A percentile compares a stretch with the other conserved stretches of the same genome.
These are phyloP conservation scores for Leptodontidium sp. DNA, from an alignment of 2,329 filamentous ascomycete genomes.

Conservation along the genomic window DNA sequence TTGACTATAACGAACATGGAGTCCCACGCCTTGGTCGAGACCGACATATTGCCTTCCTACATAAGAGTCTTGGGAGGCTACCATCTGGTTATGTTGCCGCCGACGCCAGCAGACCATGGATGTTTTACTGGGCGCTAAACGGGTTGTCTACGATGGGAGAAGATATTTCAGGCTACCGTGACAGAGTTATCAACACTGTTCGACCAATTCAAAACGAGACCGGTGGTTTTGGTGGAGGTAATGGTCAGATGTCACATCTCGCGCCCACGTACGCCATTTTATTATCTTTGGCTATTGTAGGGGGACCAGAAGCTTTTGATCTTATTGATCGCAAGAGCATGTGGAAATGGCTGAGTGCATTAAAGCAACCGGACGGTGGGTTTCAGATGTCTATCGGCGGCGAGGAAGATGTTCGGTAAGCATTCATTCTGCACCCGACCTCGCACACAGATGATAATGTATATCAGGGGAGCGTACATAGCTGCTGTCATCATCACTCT, in stretches of 20 bases:
- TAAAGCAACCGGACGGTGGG: constrained; percentile 90
- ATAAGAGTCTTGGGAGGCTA: constrained; percentile 65
- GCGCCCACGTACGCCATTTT: constrained; percentile 88
- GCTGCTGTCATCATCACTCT: constrained; percentile 85
- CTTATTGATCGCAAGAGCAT: constrained; percentile 82
- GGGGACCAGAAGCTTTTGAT: constrained; percentile 75
- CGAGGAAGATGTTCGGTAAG: constrained; percentile 89
- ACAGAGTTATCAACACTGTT: constrained; percentile 77
- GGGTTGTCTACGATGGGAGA: constrained; percentile 80
- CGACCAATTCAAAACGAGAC: constrained; percentile 80
- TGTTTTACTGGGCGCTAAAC: constrained; percentile 90
- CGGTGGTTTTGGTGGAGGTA: constrained; percentile 93
- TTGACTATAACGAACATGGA: constrained; percentile 72
- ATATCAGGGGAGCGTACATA: constrained; percentile 83
- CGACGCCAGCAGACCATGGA: constrained; percentile 91
- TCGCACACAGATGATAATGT: constrained; percentile 37
- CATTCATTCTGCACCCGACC: constrained; percentile 25
- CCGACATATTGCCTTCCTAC: constrained; percentile 69
- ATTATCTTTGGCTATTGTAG: constrained; percentile 80
- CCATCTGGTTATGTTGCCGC: constrained; percentile 75
- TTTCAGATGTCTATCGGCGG: constrained; percentile 87
- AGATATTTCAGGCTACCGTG: constrained; percentile 71
- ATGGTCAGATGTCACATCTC: constrained; percentile 87
- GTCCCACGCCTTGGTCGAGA: constrained; percentile 76
- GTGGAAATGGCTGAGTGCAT: constrained; percentile 87